Evolutionary conservation across 2,329 filamentous ascomycete genomes (phyloP).

Genomic region (Trichoderma afroharzianum): DNA sequence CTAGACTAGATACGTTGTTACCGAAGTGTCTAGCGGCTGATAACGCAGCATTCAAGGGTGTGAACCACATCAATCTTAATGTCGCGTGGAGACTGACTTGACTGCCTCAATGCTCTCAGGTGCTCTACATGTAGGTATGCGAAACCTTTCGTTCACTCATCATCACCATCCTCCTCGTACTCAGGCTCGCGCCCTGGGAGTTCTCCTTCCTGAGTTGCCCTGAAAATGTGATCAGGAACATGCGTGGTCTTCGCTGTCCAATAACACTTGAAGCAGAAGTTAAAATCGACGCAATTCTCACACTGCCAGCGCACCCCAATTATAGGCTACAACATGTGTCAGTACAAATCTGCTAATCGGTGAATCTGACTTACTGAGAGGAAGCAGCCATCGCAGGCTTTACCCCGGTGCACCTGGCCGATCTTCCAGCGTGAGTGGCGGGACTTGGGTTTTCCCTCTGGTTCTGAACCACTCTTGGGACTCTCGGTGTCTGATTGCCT

Average conservation of each 20-base stretch:
- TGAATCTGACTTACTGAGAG: background rate
- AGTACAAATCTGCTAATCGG: background rate
- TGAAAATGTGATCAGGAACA: background rate
- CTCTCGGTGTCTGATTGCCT: no score
- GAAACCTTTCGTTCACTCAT: background rate
- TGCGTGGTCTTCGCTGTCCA: background rate
- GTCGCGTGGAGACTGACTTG: background rate
- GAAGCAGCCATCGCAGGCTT: background rate
- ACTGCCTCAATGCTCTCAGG: background rate
- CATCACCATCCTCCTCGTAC: background rate
- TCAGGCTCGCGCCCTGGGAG: background rate
- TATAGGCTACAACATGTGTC: background rate
- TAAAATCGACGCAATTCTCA: background rate
- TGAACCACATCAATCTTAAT: background rate
- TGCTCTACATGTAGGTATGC: background rate
- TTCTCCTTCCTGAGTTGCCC: background rate
- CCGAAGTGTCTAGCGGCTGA: no score
- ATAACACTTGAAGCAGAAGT: background rate
- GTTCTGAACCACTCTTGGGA: no score
- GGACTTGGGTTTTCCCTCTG: no score
- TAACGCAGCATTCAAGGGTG: background rate
- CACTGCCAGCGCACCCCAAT: background rate
- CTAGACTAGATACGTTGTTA: no score
- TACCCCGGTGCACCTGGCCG: no score
- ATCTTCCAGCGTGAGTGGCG: no score